Conservation (phyloP, 345 rosid genomes). For the Zanthoxylum bungeanum region DNA sequence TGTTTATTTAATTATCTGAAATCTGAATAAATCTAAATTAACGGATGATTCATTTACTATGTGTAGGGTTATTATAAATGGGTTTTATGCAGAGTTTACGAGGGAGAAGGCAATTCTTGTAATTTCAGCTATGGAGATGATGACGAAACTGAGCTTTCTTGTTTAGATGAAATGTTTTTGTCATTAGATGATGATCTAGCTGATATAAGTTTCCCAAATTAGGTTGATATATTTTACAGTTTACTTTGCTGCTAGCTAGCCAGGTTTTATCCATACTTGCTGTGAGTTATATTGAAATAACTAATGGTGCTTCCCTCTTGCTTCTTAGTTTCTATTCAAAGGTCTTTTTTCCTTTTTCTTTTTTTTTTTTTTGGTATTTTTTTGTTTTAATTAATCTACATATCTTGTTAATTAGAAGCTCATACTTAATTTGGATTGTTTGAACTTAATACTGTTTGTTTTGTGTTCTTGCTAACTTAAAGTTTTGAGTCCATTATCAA, state of each 20-base stretch:
- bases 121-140: conserved; percentile 12
- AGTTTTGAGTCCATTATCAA: too few species aligned
- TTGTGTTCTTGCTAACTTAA: too few species aligned
- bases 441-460: too few species aligned
- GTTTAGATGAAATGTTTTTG: conserved; percentile 44
- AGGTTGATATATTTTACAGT: background rate
- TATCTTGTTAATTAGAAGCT: too few species aligned
- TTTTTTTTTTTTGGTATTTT: too few species aligned
- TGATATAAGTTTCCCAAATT: conserved; percentile 28
- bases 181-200: conserved; percentile 39
- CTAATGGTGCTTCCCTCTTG: background rate
- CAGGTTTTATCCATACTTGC: background rate
- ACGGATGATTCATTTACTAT: too few species aligned
- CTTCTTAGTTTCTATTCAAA: background rate
- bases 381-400: too few species aligned
- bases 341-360: too few species aligned
- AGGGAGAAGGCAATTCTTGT: conserved; percentile 14
- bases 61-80: conserved; percentile 21
- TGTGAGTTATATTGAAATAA: background rate
- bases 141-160: conserved; percentile 39
- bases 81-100: conserved; percentile 40
- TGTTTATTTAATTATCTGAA: background rate
- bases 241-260: background rate
- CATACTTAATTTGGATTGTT: too few species aligned
- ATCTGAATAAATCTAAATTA: background rate